Percentiles rank a stretch among this genome's conserved stretches.
Conservation (phyloP, 1,284 basidiomycete genomes). For the Rhizoctonia solani region DNA sequence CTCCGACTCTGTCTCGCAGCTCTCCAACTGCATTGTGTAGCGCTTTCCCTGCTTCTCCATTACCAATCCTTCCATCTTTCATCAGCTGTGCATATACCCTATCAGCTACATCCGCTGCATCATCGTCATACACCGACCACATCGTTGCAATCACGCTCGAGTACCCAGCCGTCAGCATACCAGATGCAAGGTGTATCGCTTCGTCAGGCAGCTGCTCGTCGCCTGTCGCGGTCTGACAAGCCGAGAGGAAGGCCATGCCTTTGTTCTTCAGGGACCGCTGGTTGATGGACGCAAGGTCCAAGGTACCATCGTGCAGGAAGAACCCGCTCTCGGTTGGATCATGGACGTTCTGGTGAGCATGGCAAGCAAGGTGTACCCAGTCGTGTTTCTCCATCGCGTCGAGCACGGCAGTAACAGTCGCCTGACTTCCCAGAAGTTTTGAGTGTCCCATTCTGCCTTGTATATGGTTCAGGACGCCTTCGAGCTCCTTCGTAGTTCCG, state of each 20-base stretch:
- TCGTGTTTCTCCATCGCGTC: too few relatives aligned
- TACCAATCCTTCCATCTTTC: neutral
- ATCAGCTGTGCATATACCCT: slow-evolving; percentile 14
- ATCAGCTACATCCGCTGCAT: slow-evolving; percentile 24
- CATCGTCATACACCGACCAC: slow-evolving; percentile 4
- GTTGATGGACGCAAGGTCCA: slow-evolving; percentile 9
- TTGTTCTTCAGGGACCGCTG: neutral
- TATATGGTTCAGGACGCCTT: neutral
- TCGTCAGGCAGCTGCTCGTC: slow-evolving; percentile 8
- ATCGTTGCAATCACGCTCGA: too few relatives aligned
- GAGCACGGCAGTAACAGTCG: too few relatives aligned
- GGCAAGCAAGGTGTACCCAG: too few relatives aligned
- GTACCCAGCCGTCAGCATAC: too few relatives aligned
- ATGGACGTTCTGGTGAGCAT: too few relatives aligned
- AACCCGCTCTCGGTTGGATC: too few relatives aligned
- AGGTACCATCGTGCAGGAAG: too few relatives aligned
- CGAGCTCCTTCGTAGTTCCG: slow-evolving; percentile 1
- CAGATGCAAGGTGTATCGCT: too few relatives aligned
- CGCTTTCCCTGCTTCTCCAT: neutral
- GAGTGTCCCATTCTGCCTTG: too few relatives aligned
- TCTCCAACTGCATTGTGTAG: neutral
- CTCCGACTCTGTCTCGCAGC: slow-evolving; percentile 3
- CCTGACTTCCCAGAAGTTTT: slow-evolving; percentile 12
- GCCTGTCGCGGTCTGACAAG: slow-evolving; percentile 31
- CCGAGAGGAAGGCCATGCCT: slow-evolving; percentile 30